A percentile compares a stretch with the other conserved stretches of the same genome.
These are phyloP conservation scores for Didymella arachidicola DNA, from an alignment of 2,329 filamentous ascomycete genomes.

Conservation along the genomic window DNA sequence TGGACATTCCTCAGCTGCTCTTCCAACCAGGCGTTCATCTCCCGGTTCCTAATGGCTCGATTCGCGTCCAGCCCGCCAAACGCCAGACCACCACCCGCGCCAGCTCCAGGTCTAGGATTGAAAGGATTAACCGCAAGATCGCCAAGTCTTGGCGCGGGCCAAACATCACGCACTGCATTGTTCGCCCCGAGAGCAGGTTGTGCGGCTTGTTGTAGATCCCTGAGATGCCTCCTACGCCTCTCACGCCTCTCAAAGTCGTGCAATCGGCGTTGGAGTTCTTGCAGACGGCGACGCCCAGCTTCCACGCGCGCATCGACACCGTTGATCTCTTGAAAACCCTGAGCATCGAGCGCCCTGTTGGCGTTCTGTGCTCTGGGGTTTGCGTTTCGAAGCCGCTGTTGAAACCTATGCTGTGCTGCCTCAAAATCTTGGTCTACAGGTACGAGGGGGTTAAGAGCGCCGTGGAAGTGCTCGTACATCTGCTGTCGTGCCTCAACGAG, in stretches of 20 bases:
- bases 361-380: not conserved
- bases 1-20: not conserved
- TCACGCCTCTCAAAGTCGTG: not conserved
- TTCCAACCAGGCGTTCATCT: not conserved
- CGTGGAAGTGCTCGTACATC: not conserved
- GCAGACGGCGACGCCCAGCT: not conserved
- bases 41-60: not conserved
- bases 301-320: not conserved
- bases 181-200: not conserved
- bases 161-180: not conserved
- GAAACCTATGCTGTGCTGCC: slow-evolving; percentile 2
- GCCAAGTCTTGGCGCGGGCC: not conserved
- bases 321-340: not conserved
- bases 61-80: slow-evolving; percentile 3
- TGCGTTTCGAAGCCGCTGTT: slow-evolving; percentile 3
- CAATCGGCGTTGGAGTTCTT: not conserved
- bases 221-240: not conserved
- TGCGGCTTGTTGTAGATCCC: not conserved
- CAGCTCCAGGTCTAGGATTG: not conserved
- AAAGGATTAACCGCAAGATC: not conserved
- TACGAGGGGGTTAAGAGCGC: not conserved
- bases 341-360: not conserved
- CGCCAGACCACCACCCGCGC: not conserved
- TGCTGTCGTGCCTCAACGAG: not conserved
- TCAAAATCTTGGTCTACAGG: not conserved